A percentile compares a stretch with the other conserved stretches of the same genome.
Evolutionary conservation across 2,329 filamentous ascomycete species (phyloP).

Genomic region (Trichoderma lentiforme): DNA sequence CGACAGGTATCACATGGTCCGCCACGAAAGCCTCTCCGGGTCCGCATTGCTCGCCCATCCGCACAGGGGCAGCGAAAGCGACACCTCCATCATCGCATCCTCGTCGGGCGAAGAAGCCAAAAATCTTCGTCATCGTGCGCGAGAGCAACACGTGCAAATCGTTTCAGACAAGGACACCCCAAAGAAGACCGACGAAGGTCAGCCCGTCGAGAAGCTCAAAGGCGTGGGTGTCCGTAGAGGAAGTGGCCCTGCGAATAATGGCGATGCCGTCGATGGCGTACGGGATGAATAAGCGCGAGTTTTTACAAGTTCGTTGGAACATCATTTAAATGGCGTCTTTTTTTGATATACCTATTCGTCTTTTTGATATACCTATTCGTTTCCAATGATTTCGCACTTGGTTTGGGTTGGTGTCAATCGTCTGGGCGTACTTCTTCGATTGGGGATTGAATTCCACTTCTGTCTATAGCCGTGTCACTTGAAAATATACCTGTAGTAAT

Average conservation of each 20-base stretch:
- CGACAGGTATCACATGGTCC: constrained; percentile 51
- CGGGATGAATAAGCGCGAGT: background rate
- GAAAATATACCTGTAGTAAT: background rate
- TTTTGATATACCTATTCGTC: background rate
- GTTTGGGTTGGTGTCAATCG: background rate
- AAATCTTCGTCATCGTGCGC: constrained; percentile 18
- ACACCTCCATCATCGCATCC: constrained; percentile 32
- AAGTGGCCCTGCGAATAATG: background rate
- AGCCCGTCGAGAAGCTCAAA: constrained; percentile 30
- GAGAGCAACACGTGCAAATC: background rate
- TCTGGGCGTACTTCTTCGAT: background rate
- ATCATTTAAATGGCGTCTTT: background rate
- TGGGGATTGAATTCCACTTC: background rate
- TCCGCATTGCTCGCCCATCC: constrained; percentile 29
- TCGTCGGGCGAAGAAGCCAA: constrained; percentile 22
- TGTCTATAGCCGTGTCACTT: background rate
- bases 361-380: background rate
- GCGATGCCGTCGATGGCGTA: constrained; percentile 6
- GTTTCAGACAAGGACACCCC: background rate
- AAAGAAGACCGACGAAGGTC: constrained; percentile 7
- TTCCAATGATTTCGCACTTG: background rate
- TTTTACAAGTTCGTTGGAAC: background rate
- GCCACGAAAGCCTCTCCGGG: constrained; percentile 49
- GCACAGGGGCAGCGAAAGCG: constrained; percentile 36
- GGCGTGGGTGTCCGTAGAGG: constrained; percentile 26